Percentiles rank a stretch among this genome's conserved stretches.
These are phyloP conservation scores for Globisporangium sylvaticum DNA, from an alignment of 352 stramenopile species.

Conservation along the genomic window DNA sequence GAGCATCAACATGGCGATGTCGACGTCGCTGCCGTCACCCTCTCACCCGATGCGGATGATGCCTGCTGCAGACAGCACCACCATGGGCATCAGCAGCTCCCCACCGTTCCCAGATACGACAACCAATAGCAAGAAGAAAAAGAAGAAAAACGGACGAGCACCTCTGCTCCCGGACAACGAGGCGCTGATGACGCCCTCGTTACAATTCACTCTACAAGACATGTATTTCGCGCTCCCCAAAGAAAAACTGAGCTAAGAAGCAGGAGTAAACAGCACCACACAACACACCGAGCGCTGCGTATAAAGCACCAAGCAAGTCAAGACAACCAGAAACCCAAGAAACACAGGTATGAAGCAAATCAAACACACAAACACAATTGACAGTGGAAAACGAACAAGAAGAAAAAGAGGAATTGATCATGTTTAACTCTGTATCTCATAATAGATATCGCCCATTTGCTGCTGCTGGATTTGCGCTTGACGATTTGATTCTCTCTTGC, in stretches of 20 bases:
- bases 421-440: constrained; percentile 9
- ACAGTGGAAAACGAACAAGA: constrained; percentile 9
- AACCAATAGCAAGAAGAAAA: constrained; percentile 31
- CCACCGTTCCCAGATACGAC: constrained; percentile 4
- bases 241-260: constrained; percentile 28
- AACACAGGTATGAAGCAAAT: constrained; percentile 21
- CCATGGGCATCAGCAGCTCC: constrained; percentile 6
- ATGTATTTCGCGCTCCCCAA: constrained; percentile 67
- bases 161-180: background rate
- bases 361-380: background rate
- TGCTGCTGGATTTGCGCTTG: background rate
- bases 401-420: constrained; percentile 9
- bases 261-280: background rate
- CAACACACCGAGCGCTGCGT: background rate
- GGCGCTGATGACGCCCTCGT: constrained; percentile 2
- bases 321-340: constrained; percentile 11
- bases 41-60: constrained; percentile 16
- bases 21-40: constrained; percentile 48
- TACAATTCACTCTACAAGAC: constrained; percentile 79
- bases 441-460: constrained; percentile 7
- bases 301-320: background rate
- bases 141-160: constrained; percentile 28
- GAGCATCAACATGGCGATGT: constrained; percentile 81
- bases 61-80: constrained; percentile 9
- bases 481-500: background rate